Evolutionary conservation across 768 basidiomycete species (phyloP).

Genomic region (Cantharellus anzutake): DNA sequence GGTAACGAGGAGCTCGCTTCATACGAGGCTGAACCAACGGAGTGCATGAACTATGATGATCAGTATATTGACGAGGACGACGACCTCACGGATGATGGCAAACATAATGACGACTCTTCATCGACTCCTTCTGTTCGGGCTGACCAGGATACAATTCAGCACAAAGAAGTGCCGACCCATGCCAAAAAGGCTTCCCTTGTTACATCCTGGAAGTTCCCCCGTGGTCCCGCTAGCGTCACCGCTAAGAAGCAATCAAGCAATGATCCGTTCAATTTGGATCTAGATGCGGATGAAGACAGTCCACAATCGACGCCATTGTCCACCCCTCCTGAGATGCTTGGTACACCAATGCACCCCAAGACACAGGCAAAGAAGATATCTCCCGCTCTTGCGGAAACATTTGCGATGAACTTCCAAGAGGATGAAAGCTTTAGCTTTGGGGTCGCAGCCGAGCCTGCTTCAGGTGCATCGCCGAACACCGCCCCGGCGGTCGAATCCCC

Average conservation of each 20-base stretch:
- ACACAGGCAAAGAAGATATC: not conserved
- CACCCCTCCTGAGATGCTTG: not conserved
- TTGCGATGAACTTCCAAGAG: not conserved
- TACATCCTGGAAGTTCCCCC: not conserved
- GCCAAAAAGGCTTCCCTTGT: not conserved
- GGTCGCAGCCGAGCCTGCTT: not conserved
- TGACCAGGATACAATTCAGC: not conserved
- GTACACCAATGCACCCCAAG: not conserved
- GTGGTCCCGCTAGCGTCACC: not conserved
- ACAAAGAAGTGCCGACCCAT: not conserved
- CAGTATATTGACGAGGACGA: not conserved
- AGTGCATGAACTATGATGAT: not conserved
- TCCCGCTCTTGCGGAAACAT: not conserved
- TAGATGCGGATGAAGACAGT: not conserved
- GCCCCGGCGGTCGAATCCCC: not conserved
- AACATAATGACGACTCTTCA: not conserved
- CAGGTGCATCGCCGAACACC: not conserved
- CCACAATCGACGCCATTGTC: not conserved
- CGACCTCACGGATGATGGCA: not conserved
- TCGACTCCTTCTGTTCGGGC: not conserved
- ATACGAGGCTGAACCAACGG: not conserved
- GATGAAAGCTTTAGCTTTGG: not conserved
- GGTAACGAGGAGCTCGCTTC: not conserved
- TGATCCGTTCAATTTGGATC: not conserved
- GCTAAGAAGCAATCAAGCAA: not conserved